Percentiles rank a stretch among this genome's conserved stretches.
phyloP scores from a whole-genome alignment of 2,329 filamentous ascomycete species.

The Neopestalotiopsis sp. region DNA sequence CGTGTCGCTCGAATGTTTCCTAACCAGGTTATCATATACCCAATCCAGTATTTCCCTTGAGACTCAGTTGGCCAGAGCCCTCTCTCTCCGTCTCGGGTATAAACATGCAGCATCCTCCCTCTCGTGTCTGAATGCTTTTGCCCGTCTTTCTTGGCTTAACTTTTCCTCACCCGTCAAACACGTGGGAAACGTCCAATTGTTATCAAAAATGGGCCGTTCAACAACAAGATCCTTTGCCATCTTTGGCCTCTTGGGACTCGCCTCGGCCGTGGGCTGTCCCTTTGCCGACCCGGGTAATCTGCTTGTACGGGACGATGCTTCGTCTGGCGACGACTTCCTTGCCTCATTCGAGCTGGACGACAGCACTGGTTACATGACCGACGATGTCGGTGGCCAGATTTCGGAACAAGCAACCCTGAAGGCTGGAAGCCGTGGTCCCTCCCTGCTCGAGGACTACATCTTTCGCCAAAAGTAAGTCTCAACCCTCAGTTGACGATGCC shows the following conservation, averaged over 20 bases:
- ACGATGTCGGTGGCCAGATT: conserved; percentile 72
- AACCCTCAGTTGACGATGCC: too few relatives aligned
- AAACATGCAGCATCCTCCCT: not conserved
- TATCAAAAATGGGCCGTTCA: conserved; percentile 29
- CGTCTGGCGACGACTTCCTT: conserved; percentile 28
- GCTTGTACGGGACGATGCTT: conserved; percentile 28
- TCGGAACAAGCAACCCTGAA: conserved; percentile 63
- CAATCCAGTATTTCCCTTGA: not conserved
- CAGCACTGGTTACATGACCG: conserved; percentile 61
- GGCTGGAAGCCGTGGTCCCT: conserved; percentile 63
- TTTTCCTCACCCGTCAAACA: not conserved
- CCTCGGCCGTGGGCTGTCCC: conserved; percentile 35
- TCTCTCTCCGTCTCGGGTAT: not conserved
- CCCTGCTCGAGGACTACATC: conserved; percentile 66
- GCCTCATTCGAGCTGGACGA: conserved; percentile 55
- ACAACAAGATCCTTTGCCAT: conserved; percentile 27
- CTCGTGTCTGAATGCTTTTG: not conserved
- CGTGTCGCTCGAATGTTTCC: not conserved
- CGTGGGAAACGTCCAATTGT: not conserved
- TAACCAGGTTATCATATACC: not conserved
- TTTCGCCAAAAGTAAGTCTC: conserved; percentile 59
- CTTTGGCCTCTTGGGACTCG: conserved; percentile 31
- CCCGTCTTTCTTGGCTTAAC: not conserved
- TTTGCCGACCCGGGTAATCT: conserved; percentile 37
- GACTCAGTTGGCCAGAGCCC: not conserved